phyloP scores from a whole-genome alignment of 1,139 yeast genomes.

The Trichomonascaceae sp. region DNA sequence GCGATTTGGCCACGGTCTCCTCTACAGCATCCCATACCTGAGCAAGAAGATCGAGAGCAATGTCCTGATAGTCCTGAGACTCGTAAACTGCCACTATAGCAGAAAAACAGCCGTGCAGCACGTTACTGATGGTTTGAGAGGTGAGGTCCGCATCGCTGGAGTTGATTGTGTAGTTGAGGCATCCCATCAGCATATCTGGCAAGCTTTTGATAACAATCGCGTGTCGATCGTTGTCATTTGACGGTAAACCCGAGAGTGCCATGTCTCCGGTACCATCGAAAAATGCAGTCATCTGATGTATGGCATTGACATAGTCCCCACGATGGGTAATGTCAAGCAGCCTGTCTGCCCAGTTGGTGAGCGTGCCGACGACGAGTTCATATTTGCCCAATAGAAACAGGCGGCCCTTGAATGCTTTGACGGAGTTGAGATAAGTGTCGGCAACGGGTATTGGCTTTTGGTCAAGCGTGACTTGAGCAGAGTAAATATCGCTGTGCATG shows the following conservation, averaged over 20 bases:
- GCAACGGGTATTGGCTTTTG: conserved; percentile 19
- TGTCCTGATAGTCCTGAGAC: conserved; percentile 9
- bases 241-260: conserved; percentile 41
- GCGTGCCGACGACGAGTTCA: conserved; percentile 41
- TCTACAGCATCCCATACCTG: conserved; percentile 37
- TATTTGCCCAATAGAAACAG: conserved; percentile 38
- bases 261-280: conserved; percentile 38
- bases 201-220: conserved; percentile 41
- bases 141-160: conserved; percentile 4
- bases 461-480: conserved; percentile 11
- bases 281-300: conserved; percentile 40
- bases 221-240: conserved; percentile 31
- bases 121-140: conserved; percentile 13
- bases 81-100: conserved; percentile 30
- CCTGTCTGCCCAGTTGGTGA: conserved; percentile 66
- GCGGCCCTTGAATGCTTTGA: conserved; percentile 32
- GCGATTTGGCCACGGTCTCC: conserved; percentile 7
- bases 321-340: conserved; percentile 35
- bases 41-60: conserved; percentile 35
- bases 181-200: conserved; percentile 41
- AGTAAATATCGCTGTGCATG: conserved; percentile 29
- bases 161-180: conserved; percentile 29
- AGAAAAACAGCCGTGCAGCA: conserved; percentile 29
- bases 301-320: conserved; percentile 42
- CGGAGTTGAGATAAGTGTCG: conserved; percentile 26